Base-by-base conservation (phyloP, 2,329 filamentous ascomycete genomes). In the Dendrostoma leiphaemia region DNA sequence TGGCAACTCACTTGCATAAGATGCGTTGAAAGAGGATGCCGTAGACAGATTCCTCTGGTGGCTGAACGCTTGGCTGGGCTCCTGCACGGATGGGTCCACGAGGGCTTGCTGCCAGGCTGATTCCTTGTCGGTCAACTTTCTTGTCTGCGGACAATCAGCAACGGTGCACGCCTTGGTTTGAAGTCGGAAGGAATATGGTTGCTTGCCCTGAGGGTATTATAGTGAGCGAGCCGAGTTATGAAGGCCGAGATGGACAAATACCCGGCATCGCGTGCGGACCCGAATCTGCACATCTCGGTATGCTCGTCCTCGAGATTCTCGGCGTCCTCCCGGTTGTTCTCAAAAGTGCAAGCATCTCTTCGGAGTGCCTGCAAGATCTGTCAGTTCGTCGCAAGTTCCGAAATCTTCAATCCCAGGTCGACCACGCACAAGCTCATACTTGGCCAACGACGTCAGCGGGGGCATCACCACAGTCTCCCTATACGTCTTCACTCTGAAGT, bases 221-320 rank as follows among this genome's bases (percentile, higher is more conserved):
- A 57, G 1, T 59, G 51, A 8, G 67, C 59, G 23, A 61, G 58
- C 13, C 51, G 54, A 2, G 56, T 48, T 9, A 70, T 40, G 1
- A 56, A 48, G 15, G 53, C 58, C 2, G 57, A 56, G 3, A 70
- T 37, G 2, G 62, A 61, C n/a, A 60, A 59, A 49, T 68, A 71
- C 5, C 59, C 60, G 1, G 38, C 45, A 35, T 69, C 65, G 3
- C 65, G 60, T 1, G 57, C 57, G 0, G 65, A 68, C 1, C 32
- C 62, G 48, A 74, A 76, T 52, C 69, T 71, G 62, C 71, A 74
- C 62, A 76, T 70, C 26, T 69, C 65, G 1, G 69, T 66, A 54
- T 76, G 74, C 4, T 68, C 67, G 6, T 72, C 70, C 21, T 70
- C 65, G 19, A 76, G 60, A 0, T 63, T 63, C 54, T 69, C 67